Evolutionary conservation across 1,284 basidiomycete species (phyloP), one percentile per base, ranked within the genome.

Genomic region (Trichosporon asahii): DNA sequence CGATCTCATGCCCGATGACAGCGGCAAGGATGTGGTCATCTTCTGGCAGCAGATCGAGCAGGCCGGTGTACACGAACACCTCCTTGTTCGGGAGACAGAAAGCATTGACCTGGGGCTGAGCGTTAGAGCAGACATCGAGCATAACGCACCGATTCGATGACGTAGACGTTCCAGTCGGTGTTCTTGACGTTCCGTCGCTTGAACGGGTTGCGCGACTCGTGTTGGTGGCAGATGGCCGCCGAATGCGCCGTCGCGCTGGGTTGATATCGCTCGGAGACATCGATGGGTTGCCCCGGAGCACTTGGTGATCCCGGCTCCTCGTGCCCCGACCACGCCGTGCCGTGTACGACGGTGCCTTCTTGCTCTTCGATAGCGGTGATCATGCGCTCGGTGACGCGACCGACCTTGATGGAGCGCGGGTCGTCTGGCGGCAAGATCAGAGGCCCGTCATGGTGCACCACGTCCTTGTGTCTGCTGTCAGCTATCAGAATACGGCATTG

Each of bases 61-160:
- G 76, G 15, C 86, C 86, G 0, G 85, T 84, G 76, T 86, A 86
- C 37, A 86, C 82, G 68, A 86, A 85, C 35, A 86, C 79, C 68
- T 86, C 85, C 72, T 85, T 85, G 35, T 85, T 85, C 2, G 85
- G 85, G 2, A 86, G 76, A 1, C 86, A 86, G 71, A 86, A 86
- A 2, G 86, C 85, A 73, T 87, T 86, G 72, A 73, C 40, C 65
- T 83, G 80, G 0, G 85, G 84, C 83, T 83, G 57, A 69, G 70
- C 18, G 49, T 75, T 53, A 74, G 76, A 25, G 12, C 14, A 6
- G 9, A 55, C 11, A 55, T 14, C 37, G 49, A 6, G 18, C 27
- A 33, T 15, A 33, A 78, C 84, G 73, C 68, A 85, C 85, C 73
- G 80, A 66, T 70, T 85, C 83, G n/a, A 86, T 77, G 6, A 86